Evolutionary conservation across 2,329 filamentous ascomycete species (phyloP).

Genomic region (Stachybotrys chlorohalonatus): DNA sequence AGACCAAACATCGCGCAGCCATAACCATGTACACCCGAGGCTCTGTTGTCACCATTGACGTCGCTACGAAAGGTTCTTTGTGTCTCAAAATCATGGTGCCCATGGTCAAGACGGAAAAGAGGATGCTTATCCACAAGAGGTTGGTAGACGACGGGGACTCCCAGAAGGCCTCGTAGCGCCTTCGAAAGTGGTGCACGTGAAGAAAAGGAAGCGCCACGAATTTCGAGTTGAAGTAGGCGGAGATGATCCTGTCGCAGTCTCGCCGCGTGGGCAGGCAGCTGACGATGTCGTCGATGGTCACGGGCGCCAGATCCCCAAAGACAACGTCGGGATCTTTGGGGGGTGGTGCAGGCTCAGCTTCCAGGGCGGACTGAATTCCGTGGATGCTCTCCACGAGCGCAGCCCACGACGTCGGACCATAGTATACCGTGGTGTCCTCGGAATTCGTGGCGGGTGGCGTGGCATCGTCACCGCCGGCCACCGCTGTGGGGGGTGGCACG

Average conservation of each 20-base stretch:
- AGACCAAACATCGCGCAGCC: slow-evolving; percentile 36
- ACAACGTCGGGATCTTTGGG: slow-evolving; percentile 20
- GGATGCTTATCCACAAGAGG: slow-evolving; percentile 40
- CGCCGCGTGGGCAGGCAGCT: slow-evolving; percentile 23
- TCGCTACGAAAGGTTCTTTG: slow-evolving; percentile 13
- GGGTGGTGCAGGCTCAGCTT: slow-evolving; percentile 7
- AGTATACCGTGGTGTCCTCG: slow-evolving; percentile 14
- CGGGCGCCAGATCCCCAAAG: slow-evolving; percentile 15
- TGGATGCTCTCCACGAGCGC: slow-evolving; percentile 32
- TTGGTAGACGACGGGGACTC: slow-evolving; percentile 24
- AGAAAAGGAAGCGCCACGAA: slow-evolving; percentile 28
- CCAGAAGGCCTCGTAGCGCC: slow-evolving; percentile 41
- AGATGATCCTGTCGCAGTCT: slow-evolving; percentile 26
- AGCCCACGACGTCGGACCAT: slow-evolving; percentile 30
- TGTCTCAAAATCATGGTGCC: slow-evolving; percentile 25
- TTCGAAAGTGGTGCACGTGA: slow-evolving; percentile 35
- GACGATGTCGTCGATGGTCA: slow-evolving; percentile 22
- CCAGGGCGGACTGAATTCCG: slow-evolving; percentile 28
- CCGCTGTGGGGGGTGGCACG: background rate
- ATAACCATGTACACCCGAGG: slow-evolving; percentile 23
- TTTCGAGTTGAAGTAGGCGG: slow-evolving; percentile 28
- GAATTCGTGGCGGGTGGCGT: background rate
- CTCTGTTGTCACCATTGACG: slow-evolving; percentile 10
- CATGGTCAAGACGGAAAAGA: slow-evolving; percentile 37
- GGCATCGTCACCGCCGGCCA: background rate